These are phyloP conservation scores for Chloris gayana DNA, from an alignment of 176 grass and related monocot genomes.

Conservation along the genomic window DNA sequence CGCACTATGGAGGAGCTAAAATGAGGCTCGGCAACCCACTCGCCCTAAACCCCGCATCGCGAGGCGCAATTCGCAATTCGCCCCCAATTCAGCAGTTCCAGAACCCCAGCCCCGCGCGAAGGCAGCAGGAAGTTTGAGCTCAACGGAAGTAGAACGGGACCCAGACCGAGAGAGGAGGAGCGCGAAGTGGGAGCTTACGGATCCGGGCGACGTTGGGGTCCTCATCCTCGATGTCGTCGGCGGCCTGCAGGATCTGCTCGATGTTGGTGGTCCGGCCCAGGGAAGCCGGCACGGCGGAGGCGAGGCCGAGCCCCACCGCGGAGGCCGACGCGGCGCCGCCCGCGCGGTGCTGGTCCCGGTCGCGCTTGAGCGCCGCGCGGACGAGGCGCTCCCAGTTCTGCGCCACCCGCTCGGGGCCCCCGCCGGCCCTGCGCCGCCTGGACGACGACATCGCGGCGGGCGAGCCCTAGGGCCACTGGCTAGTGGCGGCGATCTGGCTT, in stretches of 20 bases:
- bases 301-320: conserved; percentile 30
- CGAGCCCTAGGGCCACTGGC: background rate
- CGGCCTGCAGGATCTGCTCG: conserved; percentile 87
- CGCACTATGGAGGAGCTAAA: background rate
- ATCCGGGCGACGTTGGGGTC: conserved; percentile 87
- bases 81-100: background rate
- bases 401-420: conserved; percentile 42
- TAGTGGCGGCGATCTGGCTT: conserved; percentile 16
- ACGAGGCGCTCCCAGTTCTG: conserved; percentile 95
- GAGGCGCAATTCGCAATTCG: background rate
- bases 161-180: background rate
- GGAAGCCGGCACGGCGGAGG: conserved; percentile 64
- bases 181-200: conserved; percentile 36
- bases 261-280: conserved; percentile 73
- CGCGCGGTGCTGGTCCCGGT: conserved; percentile 42
- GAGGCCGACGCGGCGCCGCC: conserved; percentile 21
- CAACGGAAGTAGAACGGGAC: background rate
- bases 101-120: background rate
- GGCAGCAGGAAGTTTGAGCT: background rate
- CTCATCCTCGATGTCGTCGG: conserved; percentile 79
- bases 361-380: conserved; percentile 60
- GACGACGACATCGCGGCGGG: conserved; percentile 44
- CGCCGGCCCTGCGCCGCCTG: conserved; percentile 37
- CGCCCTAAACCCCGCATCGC: background rate
- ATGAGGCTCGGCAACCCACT: background rate